Evolutionary conservation across 2,329 filamentous ascomycete genomes (phyloP).

Genomic region (Neurospora sp.): DNA sequence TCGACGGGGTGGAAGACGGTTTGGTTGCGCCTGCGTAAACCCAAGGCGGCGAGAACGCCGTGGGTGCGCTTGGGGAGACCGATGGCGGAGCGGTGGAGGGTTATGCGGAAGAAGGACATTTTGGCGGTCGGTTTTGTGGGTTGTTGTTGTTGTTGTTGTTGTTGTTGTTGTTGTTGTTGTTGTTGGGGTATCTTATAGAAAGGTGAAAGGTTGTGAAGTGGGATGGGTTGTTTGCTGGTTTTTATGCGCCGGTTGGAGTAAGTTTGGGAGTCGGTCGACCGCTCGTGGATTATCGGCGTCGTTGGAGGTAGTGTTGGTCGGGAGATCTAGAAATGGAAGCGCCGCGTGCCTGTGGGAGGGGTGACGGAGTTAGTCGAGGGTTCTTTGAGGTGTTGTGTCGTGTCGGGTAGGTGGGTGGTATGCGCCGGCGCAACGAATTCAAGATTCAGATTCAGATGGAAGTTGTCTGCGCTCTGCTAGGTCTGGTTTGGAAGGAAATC

Average conservation of each 20-base stretch:
- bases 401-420: no score
- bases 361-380: background rate
- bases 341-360: background rate
- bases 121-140: slow-evolving; percentile 7
- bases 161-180: background rate
- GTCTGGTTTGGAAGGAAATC: background rate
- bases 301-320: background rate
- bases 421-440: background rate
- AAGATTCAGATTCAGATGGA: no score
- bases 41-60: slow-evolving; percentile 76
- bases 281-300: background rate
- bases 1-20: slow-evolving; percentile 85
- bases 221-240: no score
- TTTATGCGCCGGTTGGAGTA: no score
- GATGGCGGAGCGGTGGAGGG: slow-evolving; percentile 80
- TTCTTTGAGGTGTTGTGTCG: no score
- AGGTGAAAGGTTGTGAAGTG: no score
- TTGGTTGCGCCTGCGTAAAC: slow-evolving; percentile 72
- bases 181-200: background rate
- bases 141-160: slow-evolving; percentile 3
- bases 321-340: background rate
- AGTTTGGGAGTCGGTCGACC: no score
- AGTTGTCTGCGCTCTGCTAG: background rate
- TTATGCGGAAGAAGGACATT: slow-evolving; percentile 85
- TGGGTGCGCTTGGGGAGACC: slow-evolving; percentile 72